Conservation (phyloP, 2,329 filamentous ascomycete genomes). For the Eurotiales sp. region DNA sequence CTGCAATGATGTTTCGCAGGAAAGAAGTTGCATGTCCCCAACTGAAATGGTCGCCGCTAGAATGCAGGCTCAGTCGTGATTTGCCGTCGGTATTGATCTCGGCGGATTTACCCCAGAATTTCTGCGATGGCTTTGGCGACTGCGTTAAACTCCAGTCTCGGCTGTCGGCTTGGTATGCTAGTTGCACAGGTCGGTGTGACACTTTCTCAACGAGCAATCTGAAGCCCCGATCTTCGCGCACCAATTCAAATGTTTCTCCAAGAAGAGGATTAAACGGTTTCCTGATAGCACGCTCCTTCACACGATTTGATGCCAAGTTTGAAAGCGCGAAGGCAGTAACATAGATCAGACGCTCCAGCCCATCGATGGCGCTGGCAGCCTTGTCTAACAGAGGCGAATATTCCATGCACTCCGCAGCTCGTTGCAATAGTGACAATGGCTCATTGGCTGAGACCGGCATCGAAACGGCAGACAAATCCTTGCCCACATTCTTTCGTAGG, state of each 20-base stretch:
- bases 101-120: constrained; percentile 97
- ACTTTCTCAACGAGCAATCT: constrained; percentile 95
- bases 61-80: constrained; percentile 71
- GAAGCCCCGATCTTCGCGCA: constrained; percentile 82
- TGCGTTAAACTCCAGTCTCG: constrained; percentile 82
- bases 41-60: constrained; percentile 75
- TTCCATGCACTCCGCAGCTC: constrained; percentile 84
- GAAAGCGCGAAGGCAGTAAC: constrained; percentile 90
- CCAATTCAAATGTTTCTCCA: constrained; percentile 90
- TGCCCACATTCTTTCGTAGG: constrained; percentile 94
- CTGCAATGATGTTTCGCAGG: constrained; percentile 91
- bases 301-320: constrained; percentile 72
- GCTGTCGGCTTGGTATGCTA: constrained; percentile 90
- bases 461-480: constrained; percentile 91
- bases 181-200: constrained; percentile 82
- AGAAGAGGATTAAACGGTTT: constrained; percentile 98
- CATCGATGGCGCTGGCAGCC: constrained; percentile 56
- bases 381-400: constrained; percentile 81
- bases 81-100: constrained; percentile 92
- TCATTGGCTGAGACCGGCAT: constrained; percentile 98
- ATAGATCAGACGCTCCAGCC: constrained; percentile 72
- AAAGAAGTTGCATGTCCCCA: constrained; percentile 89
- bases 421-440: constrained; percentile 81
- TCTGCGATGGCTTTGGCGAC: constrained; percentile 82
- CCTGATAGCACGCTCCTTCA: constrained; percentile 85